Conservation (phyloP, 2,329 filamentous ascomycete species). For the Raffaelea arxii region DNA sequence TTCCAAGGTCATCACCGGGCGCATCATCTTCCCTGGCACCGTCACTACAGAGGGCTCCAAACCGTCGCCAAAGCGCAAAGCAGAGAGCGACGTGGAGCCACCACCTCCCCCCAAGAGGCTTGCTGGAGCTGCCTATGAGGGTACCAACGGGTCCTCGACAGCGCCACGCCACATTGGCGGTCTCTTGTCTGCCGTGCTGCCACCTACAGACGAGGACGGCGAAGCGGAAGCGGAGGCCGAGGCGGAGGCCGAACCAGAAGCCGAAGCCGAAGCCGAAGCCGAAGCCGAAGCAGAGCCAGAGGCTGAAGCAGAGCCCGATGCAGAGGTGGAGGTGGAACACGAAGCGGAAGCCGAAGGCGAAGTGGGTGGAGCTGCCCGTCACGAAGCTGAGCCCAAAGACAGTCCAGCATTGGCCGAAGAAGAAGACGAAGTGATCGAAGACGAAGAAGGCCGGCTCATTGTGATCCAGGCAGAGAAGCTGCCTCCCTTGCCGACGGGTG, state of each 20-base stretch:
- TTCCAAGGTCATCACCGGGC: constrained; percentile 14
- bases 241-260: constrained; percentile 14
- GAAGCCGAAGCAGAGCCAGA: constrained; percentile 10
- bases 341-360: constrained; percentile 10
- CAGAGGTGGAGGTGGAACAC: constrained; percentile 5
- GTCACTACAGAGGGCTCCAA: constrained; percentile 1
- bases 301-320: constrained; percentile 8
- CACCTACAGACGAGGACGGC: constrained; percentile 10
- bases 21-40: constrained; percentile 1
- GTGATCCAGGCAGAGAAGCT: constrained; percentile 15
- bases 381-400: too few relatives aligned
- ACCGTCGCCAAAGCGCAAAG: constrained; percentile 35
- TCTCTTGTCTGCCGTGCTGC: constrained; percentile 22
- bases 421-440: constrained; percentile 13
- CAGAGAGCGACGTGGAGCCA: constrained; percentile 39
- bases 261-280: constrained; percentile 13
- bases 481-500: constrained; percentile 25
- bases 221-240: background rate
- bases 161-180: constrained; percentile 31
- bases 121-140: constrained; percentile 16
- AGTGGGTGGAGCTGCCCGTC: too few relatives aligned
- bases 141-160: too few relatives aligned
- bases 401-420: constrained; percentile 7
- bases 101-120: constrained; percentile 35
- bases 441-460: constrained; percentile 17